phyloP scores from a whole-genome alignment of 148 eudicot genomes.

The Cornus florida region DNA sequence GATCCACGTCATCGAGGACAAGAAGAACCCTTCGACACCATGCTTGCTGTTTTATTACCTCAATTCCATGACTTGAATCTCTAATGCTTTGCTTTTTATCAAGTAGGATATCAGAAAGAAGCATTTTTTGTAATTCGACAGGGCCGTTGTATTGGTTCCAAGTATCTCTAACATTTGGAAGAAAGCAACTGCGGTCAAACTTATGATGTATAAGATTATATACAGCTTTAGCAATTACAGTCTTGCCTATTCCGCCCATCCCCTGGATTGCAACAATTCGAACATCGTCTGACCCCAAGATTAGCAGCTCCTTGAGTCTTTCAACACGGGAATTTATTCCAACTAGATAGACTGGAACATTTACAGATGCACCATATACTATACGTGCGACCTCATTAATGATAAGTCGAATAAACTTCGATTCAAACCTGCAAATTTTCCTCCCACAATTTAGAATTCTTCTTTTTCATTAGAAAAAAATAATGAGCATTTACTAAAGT shows the following conservation, averaged over 20 bases:
- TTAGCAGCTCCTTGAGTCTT: neutral
- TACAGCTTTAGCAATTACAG: neutral
- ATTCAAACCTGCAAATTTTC: neutral
- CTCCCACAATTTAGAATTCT: too few relatives aligned
- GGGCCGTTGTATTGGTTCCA: neutral
- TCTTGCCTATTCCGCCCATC: neutral
- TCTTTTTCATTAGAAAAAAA: too few relatives aligned
- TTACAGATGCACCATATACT: too few relatives aligned
- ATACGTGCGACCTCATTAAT: too few relatives aligned
- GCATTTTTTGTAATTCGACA: neutral
- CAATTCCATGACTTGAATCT: neutral
- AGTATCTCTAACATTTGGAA: neutral
- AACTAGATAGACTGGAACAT: neutral
- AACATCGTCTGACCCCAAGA: neutral
- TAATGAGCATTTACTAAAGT: too few relatives aligned
- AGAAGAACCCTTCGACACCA: too few relatives aligned
- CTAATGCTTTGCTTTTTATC: too few relatives aligned
- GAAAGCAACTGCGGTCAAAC: slow-evolving; percentile 3
- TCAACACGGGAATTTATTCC: neutral
- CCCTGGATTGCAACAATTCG: slow-evolving; percentile 10
- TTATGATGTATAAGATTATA: neutral
- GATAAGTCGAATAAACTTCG: neutral
- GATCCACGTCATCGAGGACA: too few relatives aligned
- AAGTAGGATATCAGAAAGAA: neutral
- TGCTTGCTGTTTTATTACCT: neutral